These are phyloP conservation scores for Chrysoporthe cubensis DNA, from an alignment of 2,329 filamentous ascomycete genomes.

Conservation along the genomic window DNA sequence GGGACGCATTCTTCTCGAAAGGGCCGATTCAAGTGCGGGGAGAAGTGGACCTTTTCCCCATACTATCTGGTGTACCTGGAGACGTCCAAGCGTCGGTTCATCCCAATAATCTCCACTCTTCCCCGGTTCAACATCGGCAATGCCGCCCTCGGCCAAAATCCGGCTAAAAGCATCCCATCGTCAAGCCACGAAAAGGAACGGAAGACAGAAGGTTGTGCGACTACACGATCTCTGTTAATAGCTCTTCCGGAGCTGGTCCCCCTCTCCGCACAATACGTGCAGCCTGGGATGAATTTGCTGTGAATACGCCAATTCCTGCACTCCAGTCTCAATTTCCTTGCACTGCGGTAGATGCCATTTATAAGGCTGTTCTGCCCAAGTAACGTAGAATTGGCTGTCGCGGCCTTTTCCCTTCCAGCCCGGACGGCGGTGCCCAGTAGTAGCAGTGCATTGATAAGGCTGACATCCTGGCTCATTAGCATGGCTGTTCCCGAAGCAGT, in stretches of 20 bases:
- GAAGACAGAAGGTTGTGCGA: slow-evolving; percentile 2
- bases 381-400: neutral
- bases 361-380: too few species aligned
- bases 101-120: neutral
- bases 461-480: neutral
- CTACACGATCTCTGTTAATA: neutral
- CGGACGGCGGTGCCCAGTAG: neutral
- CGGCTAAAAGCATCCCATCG: slow-evolving; percentile 10
- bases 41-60: slow-evolving; percentile 8
- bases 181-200: neutral
- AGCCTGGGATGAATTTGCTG: neutral
- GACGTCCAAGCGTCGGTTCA: neutral
- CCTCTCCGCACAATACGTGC: neutral
- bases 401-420: neutral
- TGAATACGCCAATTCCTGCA: neutral
- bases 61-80: neutral
- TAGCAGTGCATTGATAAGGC: neutral
- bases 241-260: neutral
- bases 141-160: neutral
- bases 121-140: neutral
- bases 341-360: neutral
- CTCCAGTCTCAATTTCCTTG: neutral
- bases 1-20: neutral
- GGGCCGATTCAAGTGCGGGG: slow-evolving; percentile 20
- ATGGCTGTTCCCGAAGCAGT: neutral